phyloP scores from a whole-genome alignment of 2,329 filamentous ascomycete genomes.

The Claviceps sp. region DNA sequence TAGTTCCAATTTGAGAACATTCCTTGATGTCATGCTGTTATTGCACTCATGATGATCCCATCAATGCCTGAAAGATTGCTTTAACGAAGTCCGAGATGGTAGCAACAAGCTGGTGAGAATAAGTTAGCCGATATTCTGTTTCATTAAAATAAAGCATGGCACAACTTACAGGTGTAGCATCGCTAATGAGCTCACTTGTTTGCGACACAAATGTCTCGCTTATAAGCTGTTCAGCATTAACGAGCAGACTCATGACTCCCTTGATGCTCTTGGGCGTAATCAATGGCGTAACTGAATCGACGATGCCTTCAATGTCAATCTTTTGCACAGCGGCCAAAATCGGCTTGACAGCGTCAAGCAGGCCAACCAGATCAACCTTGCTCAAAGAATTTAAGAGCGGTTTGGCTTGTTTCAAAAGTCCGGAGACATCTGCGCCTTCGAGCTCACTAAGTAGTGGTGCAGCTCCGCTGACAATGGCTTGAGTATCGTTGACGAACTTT shows the following conservation, averaged over 20 bases:
- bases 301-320: conserved; percentile 23
- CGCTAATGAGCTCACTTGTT: conserved; percentile 28
- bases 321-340: conserved; percentile 23
- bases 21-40: not conserved
- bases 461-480: conserved; percentile 23
- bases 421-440: conserved; percentile 22
- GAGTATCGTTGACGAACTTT: conserved; percentile 28
- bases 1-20: not conserved
- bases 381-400: conserved; percentile 23
- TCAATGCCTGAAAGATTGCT: conserved; percentile 17
- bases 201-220: conserved; percentile 26
- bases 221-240: conserved; percentile 25
- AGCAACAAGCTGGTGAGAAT: conserved; percentile 15
- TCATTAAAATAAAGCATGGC: not conserved
- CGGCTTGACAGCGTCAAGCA: conserved; percentile 22
- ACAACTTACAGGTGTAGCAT: conserved; percentile 26
- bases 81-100: conserved; percentile 20
- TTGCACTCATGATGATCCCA: conserved; percentile 6
- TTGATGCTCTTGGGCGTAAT: conserved; percentile 25
- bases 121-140: not conserved
- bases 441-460: conserved; percentile 23
- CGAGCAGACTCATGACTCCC: conserved; percentile 22
- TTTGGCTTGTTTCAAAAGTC: conserved; percentile 21
- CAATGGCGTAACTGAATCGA: conserved; percentile 25
- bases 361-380: conserved; percentile 20